Evolutionary conservation across 176 grass and related monocot species (phyloP), one percentile per base, ranked within the genome.

Genomic region (Pontederia crassipes): DNA sequence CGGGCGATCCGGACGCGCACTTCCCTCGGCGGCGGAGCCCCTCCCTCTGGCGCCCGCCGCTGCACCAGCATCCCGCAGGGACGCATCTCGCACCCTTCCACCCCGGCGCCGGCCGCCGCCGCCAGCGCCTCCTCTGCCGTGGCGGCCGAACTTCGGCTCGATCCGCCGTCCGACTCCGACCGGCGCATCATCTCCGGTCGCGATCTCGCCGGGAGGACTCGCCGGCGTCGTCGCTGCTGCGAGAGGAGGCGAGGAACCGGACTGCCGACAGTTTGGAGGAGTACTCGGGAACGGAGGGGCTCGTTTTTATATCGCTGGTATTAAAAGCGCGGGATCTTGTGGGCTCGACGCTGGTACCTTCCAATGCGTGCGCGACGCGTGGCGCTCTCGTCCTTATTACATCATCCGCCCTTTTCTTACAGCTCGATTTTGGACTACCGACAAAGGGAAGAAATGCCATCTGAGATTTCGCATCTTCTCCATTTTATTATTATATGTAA

Each of bases 61-160:
- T 95, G 91, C 66, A 95, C 91, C 17, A 95, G 61, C 77, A 95
- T 80, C 15, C 91, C 91, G 53, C 91, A 75, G 2, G 91, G 91
- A 24, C 91, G 76, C 29, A 90, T 81, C 80, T 90, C 91, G 80
- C 79, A 95, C 3, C 80, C 80, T 8, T 49, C 57, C 64, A 65
- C 72, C 15, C 76, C 73, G 53, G 82, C 84, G 14, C 55, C 76
- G 0, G 66, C 61, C 24, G 40, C 80, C 57, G 45, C 50, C 1
- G 65, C 79, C 2, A 70, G 69, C n/a, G 79, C 83, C 9, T 83
- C 86, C 46, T n/a, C n/a, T n/a, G n/a, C n/a, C n/a, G n/a, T n/a
- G n/a, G n/a, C n/a, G n/a, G 86, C 78, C 83, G 86, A 90, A n/a
- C 90, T 86, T 64, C 90, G 81, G 76, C 90, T 95, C 52, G 91